Evolutionary conservation across 768 basidiomycete genomes (phyloP), one percentile per base, ranked within the genome.

Genomic region (Lentinula lateritia): DNA sequence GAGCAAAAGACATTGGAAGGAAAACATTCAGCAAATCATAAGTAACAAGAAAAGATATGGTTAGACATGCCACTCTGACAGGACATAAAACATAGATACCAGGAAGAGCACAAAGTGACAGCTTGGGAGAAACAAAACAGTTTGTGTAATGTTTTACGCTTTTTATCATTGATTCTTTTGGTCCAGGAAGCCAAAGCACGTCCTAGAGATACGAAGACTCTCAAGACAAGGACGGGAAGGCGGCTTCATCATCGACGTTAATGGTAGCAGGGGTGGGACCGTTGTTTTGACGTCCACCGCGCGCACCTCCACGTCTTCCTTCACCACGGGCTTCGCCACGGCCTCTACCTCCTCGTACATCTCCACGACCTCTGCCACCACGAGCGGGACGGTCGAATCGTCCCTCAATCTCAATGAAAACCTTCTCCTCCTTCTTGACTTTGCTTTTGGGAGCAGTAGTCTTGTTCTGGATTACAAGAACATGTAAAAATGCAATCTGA

Each of bases 321-420:
- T 76, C 69, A 63, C 78, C 74, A 59, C 79, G 74, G 62, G 74
- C 77, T 60, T 76, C 69, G 64, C 78, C 74, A 59, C 79, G 74
- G 62, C 75, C 77, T 59, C 78, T 73, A 50, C 82, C 81, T 13
- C 81, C 80, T 63, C 86, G 78, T 58, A 78, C 78, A 20, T 75
- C 73, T 12, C 76, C 76, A 58, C 76, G 71, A 59, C 70, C 68
- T 55, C 74, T 67, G 35, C 80, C 73, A 20, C 81, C 79, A 34
- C 88, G 79, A 63, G 83, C 82, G 32, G 79, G 72, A 58, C 93
- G 93, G 66, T 89, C 89, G 72, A 94, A 95, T 68, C 83, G 90
- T 60, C 87, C 91, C 15, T 97, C 93, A 72, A 98, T 92, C 71
- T 96, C 94, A 70, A 98, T 80, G 78, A 81, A 92, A 67, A 93